phyloP scores from a whole-genome alignment of 139 green algal species.

The Auxenochlorella pyrenoidosa region DNA sequence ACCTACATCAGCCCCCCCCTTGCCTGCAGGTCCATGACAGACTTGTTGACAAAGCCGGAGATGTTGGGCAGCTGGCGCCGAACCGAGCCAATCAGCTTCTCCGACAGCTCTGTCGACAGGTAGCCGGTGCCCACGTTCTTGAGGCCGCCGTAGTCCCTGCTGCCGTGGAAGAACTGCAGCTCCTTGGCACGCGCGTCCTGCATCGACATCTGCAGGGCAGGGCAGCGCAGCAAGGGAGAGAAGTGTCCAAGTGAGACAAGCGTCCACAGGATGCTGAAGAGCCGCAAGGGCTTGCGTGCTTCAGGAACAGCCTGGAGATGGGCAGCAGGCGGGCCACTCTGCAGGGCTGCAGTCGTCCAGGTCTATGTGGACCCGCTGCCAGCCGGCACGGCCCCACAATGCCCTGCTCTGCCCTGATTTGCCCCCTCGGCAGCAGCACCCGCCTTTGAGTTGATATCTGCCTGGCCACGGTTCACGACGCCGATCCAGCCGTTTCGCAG shows the following conservation, averaged over 20 bases:
- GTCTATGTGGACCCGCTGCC: background rate
- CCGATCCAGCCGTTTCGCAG: conserved; percentile 94
- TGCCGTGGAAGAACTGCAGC: conserved; percentile 87
- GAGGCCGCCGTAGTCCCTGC: conserved; percentile 57
- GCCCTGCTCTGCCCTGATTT: too few species aligned
- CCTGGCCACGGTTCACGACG: conserved; percentile 93
- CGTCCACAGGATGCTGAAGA: background rate
- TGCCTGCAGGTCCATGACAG: conserved; percentile 73
- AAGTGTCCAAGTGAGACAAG: background rate
- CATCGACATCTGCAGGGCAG: conserved; percentile 72
- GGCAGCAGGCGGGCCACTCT: background rate
- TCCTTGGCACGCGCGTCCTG: conserved; percentile 71
- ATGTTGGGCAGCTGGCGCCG: conserved; percentile 89
- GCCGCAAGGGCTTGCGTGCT: background rate
- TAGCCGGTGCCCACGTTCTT: conserved; percentile 79
- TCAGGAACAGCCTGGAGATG: too few species aligned
- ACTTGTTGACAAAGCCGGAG: conserved; percentile 78
- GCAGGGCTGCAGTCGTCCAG: background rate
- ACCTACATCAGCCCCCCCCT: background rate
- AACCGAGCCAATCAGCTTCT: conserved; percentile 84
- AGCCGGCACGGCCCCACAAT: background rate
- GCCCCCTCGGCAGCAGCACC: background rate
- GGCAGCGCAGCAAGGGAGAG: background rate
- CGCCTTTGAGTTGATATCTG: conserved; percentile 88
- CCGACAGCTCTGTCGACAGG: conserved; percentile 82